Conservation (phyloP, 441 rosid species). For the Daphne laureola region DNA sequence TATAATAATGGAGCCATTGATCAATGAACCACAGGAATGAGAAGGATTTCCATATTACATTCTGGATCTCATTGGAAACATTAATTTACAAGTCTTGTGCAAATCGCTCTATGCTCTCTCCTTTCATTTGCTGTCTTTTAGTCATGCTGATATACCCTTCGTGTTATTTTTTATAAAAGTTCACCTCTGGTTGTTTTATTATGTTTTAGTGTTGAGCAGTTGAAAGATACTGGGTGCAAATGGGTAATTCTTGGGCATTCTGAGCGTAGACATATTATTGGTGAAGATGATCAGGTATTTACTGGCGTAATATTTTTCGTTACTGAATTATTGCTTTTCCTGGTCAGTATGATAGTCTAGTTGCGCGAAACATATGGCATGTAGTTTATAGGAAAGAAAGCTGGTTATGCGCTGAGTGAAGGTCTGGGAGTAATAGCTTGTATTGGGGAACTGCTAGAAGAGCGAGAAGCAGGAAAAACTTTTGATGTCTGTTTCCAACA, state of each 20-base stretch:
- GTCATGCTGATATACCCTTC: no score
- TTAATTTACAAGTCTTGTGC: no score
- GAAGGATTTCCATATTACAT: no score
- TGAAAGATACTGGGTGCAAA: constrained; percentile 88
- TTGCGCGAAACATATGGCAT: constrained; percentile 16
- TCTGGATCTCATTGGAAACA: no score
- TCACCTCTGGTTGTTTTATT: constrained; percentile 7
- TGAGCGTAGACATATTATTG: constrained; percentile 85
- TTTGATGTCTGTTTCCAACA: constrained; percentile 90
- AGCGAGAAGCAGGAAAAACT: constrained; percentile 91
- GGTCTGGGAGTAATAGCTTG: constrained; percentile 91
- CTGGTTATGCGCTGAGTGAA: constrained; percentile 76
- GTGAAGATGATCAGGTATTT: constrained; percentile 78
- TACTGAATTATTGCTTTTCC: constrained; percentile 5
- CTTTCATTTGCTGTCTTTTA: no score
- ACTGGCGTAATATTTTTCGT: background rate
- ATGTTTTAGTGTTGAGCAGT: constrained; percentile 70
- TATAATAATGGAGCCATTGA: no score
- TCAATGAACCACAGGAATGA: no score
- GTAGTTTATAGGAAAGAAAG: constrained; percentile 96
- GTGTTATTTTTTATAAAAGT: no score
- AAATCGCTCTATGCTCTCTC: no score
- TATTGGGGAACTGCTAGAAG: constrained; percentile 79
- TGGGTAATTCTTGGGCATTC: constrained; percentile 98
- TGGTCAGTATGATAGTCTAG: background rate